Base-by-base conservation (phyloP, 805 yeast genomes). In the Danielia reshetovae region DNA sequence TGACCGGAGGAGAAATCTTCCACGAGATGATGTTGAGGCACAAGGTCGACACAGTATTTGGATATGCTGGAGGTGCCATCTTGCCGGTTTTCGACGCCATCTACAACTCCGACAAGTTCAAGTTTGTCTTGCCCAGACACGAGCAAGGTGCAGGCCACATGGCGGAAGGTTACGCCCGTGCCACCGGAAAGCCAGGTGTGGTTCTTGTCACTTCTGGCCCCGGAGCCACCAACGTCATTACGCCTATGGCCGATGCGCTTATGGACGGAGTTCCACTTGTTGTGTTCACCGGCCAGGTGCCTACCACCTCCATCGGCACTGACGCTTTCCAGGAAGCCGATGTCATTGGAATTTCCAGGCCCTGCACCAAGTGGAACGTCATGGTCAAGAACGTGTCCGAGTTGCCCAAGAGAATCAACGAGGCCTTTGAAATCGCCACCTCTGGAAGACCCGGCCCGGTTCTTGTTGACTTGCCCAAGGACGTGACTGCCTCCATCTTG, bases 111-210 rank as follows among this genome's bases (percentile, higher is more conserved):
- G 79, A 81, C 38, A 77, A 84, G 54, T 90, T 93, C 73, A 78
- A 81, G 49, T 93, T 93, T 57, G 85, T 93, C 37, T 70, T 93
- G 45, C 98, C 98, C 31, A 77, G 94, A 54, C 97, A 93, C 62
- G 98, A 93, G 65, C 98, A 93, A 67, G 98, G 98, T 60, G 98
- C 97, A 12, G 98, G 98, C 34, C 98, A 93, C 65, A 93, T 93
- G 97, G 98, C 98, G 37, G 97, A 93, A 68, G 98, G 98, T 40
- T 93, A 93, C 51, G 97, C 98, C 37, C 75, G 95, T 49, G 98
- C 95, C 26, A 66, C 79, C 13, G 98, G 97, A 40, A 93, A 86
- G 64, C 94, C 97, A 10, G 98, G 98, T 68, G 95, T 93, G 46
- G 97, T 93, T 32, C 70, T 93, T 52, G 98, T 93, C 34, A 93